These are phyloP conservation scores for Aspergillus saccharolyticus DNA, from an alignment of 495 filamentous ascomycete species.

Conservation along the genomic window DNA sequence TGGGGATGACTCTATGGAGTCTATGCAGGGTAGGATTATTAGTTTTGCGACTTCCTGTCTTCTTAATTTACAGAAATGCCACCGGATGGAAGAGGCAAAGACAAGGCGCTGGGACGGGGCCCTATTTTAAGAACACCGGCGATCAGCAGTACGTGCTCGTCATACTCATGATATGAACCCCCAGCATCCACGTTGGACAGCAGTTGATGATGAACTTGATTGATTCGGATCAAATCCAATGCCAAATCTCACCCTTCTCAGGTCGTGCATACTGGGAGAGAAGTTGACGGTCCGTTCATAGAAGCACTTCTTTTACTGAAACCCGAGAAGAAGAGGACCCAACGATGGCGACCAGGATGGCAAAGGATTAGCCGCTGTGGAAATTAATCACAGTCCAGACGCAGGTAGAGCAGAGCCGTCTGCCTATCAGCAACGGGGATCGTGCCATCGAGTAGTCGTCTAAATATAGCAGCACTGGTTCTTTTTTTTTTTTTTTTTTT, in stretches of 20 bases:
- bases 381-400: conserved; percentile 4
- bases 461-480: not conserved
- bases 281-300: too few relatives aligned
- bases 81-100: not conserved
- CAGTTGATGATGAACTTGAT: too few relatives aligned
- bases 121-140: conserved; percentile 11
- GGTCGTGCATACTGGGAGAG: too few relatives aligned
- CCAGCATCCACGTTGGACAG: not conserved
- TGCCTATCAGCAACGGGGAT: not conserved
- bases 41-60: too few relatives aligned
- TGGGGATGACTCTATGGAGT: not conserved
- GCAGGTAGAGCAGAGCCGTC: not conserved
- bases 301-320: not conserved
- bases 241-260: too few relatives aligned
- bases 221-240: too few relatives aligned
- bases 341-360: not conserved
- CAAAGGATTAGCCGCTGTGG: conserved; percentile 1
- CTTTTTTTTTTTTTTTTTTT: not conserved
- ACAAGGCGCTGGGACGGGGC: conserved; percentile 9
- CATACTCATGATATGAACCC: not conserved
- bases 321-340: not conserved
- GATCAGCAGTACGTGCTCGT: not conserved
- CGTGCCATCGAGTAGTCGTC: not conserved
- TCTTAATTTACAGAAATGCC: not conserved
- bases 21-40: not conserved